Evolutionary conservation across 352 stramenopile genomes (phyloP).

Genomic region (Thalassiosira mediterranea): DNA sequence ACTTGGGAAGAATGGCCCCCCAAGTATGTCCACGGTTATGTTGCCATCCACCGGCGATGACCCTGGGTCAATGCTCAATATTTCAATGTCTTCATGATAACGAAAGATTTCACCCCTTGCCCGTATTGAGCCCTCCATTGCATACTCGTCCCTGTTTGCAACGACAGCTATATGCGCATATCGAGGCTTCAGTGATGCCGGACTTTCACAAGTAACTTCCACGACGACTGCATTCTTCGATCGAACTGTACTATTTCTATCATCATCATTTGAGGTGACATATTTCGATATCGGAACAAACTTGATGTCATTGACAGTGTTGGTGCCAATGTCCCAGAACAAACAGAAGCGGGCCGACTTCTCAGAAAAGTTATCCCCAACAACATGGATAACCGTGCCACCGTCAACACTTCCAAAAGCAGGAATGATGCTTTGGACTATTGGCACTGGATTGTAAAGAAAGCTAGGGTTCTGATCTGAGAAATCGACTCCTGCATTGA

Average conservation of each 20-base stretch:
- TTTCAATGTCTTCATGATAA: conserved; percentile 85
- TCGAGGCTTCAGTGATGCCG: conserved; percentile 29
- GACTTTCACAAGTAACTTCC: conserved; percentile 42
- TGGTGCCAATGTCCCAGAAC: conserved; percentile 45
- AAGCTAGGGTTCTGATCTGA: conserved; percentile 51
- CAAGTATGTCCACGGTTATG: conserved; percentile 88
- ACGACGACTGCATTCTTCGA: background rate
- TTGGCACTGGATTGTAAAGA: conserved; percentile 81
- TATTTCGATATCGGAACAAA: conserved; percentile 42
- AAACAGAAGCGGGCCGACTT: conserved; percentile 41
- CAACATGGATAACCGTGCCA: conserved; percentile 77
- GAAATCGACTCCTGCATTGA: conserved; percentile 87
- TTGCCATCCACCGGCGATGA: conserved; percentile 87
- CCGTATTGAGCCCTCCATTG: conserved; percentile 30
- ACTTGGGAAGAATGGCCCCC: conserved; percentile 85
- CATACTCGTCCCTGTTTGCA: conserved; percentile 35
- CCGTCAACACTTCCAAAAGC: conserved; percentile 85
- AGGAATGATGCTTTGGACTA: conserved; percentile 80
- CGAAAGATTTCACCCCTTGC: conserved; percentile 76
- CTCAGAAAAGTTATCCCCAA: conserved; percentile 50
- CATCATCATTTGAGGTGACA: background rate
- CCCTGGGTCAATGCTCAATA: conserved; percentile 85
- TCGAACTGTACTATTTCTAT: background rate
- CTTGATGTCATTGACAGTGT: conserved; percentile 16
- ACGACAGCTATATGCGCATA: conserved; percentile 37